Evolutionary conservation across 2,329 filamentous ascomycete species (phyloP), one percentile per base, ranked within the genome.

Genomic region (Alternaria dauci): DNA sequence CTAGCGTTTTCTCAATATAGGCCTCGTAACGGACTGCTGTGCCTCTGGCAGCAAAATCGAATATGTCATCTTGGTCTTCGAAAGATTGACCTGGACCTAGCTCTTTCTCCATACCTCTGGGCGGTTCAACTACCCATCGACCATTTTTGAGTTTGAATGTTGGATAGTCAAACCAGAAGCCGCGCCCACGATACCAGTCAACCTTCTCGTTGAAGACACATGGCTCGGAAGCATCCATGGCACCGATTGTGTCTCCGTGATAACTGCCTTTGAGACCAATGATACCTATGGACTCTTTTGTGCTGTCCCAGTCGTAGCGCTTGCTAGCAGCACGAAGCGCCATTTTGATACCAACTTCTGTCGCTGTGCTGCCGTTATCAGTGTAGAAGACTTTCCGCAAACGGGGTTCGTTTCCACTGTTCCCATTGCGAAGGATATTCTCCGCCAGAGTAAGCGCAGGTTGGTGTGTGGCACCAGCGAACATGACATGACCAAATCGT

Each of bases 261-360:
- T 96, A 96, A 66, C 90, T 91, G 0, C 91, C 91, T 72, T 89
- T 91, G 9, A 96, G 80, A 0, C 92, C 92, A 3, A 96, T 75
- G 2, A 95, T 86, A 3, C 87, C 87, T 11, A 94, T 82, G 8
- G 85, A 76, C 50, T 87, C 84, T 2, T 84, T 80, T 14, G 80
- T 81, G 18, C 84, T 80, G 39, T 84, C 81, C 89, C 89, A 92
- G 9, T 84, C 85, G 65, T 93, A 93, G 8, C 90, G 83, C 41
- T 85, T 78, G 46, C 87, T 85, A 0, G 91, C 80, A 0, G 91
- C 91, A 5, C 91, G 85, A 0, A 96, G 81, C 0, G 86, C 92
- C 93, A 96, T 96, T 75, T 96, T 96, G 43, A 94, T 83, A 0
- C 91, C 92, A 1, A 94, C 92, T 76, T 96, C 92, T 75, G 90